These are phyloP conservation scores for Fusarium sacchari DNA, from an alignment of 2,329 filamentous ascomycete species.

Conservation along the genomic window DNA sequence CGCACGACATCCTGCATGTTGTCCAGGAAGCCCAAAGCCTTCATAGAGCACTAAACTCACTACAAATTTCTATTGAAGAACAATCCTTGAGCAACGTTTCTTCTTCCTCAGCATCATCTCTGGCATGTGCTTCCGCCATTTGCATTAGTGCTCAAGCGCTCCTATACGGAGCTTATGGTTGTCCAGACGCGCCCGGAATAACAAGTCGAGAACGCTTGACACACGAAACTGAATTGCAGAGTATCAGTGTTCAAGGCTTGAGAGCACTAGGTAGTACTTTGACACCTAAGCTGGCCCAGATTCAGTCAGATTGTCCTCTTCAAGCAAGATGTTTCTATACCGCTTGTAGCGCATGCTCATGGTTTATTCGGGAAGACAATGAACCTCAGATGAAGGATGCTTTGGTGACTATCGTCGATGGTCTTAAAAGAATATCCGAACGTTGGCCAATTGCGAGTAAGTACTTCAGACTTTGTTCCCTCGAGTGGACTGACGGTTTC, in stretches of 20 bases:
- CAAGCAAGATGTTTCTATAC: neutral
- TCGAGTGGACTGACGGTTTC: neutral
- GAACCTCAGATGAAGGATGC: neutral
- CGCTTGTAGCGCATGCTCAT: conserved; percentile 2
- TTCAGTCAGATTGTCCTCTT: neutral
- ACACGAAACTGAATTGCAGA: conserved; percentile 4
- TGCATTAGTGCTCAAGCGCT: conserved; percentile 2
- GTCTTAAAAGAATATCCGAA: neutral
- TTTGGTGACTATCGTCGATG: neutral
- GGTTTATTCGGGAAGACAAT: conserved; percentile 15
- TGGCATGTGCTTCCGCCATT: neutral
- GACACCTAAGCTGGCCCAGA: neutral
- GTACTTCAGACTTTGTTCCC: neutral
- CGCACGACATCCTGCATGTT: neutral
- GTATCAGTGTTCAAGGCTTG: neutral
- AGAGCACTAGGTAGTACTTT: neutral
- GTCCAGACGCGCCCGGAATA: neutral
- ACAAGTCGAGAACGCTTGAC: conserved; percentile 1
- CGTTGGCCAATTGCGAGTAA: conserved; percentile 1
- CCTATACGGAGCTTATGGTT: conserved; percentile 2
- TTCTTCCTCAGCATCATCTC: neutral
- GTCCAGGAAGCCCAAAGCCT: conserved; percentile 1
- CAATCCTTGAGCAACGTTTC: neutral
- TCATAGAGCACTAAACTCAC: neutral
- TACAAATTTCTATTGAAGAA: neutral